These are phyloP conservation scores for Melastoma candidum DNA, from an alignment of 441 rosid species.

Conservation along the genomic window DNA sequence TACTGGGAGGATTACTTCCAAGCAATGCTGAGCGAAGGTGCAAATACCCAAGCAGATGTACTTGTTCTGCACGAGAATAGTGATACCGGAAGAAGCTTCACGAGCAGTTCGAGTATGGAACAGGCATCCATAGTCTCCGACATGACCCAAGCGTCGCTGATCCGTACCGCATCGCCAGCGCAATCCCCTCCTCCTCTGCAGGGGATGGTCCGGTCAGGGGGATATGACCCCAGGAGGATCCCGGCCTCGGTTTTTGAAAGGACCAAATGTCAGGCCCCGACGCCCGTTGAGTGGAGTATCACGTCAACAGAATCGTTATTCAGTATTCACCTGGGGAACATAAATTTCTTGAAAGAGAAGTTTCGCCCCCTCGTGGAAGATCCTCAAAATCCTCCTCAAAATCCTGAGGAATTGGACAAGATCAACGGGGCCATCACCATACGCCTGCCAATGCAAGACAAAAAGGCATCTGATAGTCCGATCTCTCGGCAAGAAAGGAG, in stretches of 20 bases:
- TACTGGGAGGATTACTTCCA: slow-evolving; percentile 14
- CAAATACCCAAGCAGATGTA: neutral
- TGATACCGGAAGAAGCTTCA: neutral
- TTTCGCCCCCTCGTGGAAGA: no score
- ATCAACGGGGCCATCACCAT: no score
- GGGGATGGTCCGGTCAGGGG: slow-evolving; percentile 53
- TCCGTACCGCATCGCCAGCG: slow-evolving; percentile 20
- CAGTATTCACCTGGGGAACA: no score
- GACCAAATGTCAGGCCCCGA: slow-evolving; percentile 7
- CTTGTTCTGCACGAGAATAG: neutral
- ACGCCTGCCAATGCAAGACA: no score
- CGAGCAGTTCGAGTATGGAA: slow-evolving; percentile 15
- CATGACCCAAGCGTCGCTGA: slow-evolving; percentile 18
- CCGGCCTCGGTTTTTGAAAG: slow-evolving; percentile 39
- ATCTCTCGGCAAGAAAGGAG: no score
- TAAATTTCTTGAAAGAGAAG: no score
- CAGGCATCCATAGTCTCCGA: slow-evolving; percentile 28
- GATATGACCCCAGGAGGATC: slow-evolving; percentile 35
- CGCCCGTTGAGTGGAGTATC: no score
- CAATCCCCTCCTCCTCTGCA: slow-evolving; percentile 40
- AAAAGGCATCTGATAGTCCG: no score
- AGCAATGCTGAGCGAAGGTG: no score
- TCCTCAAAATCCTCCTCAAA: no score
- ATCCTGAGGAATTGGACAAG: no score
- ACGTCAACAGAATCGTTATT: no score